A percentile compares a stretch with the other conserved stretches of the same genome.
phyloP scores from a whole-genome alignment of 306 rosid genomes.

The Castanospermum australe region DNA sequence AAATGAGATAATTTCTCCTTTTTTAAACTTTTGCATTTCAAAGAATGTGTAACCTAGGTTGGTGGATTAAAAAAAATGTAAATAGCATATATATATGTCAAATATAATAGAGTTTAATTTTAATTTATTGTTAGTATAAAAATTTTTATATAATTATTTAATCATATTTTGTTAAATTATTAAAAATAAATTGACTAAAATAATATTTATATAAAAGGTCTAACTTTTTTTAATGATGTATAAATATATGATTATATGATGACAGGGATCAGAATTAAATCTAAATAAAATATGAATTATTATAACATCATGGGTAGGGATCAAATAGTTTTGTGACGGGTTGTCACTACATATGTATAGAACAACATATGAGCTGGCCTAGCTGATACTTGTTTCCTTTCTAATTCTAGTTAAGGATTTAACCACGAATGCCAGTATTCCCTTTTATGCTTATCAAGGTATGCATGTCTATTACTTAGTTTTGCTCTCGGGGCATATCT shows the following conservation, averaged over 20 bases:
- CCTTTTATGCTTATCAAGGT: not conserved
- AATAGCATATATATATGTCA: not conserved
- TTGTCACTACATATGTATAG: not conserved
- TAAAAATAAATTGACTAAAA: too few relatives aligned
- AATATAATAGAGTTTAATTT: too few relatives aligned
- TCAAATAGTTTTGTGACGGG: slow-evolving; percentile 1
- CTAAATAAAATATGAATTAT: too few relatives aligned
- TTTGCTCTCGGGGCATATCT: not conserved
- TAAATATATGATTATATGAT: too few relatives aligned
- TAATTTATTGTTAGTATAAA: too few relatives aligned
- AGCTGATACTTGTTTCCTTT: not conserved
- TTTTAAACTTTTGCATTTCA: too few relatives aligned
- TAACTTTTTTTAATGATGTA: too few relatives aligned
- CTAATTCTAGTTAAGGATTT: not conserved
- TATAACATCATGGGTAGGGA: not conserved
- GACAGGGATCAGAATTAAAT: too few relatives aligned
- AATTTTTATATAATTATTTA: too few relatives aligned
- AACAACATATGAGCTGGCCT: slow-evolving; percentile 23
- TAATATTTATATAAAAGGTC: too few relatives aligned
- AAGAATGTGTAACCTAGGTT: not conserved
- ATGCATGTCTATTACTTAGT: not conserved
- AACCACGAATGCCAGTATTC: not conserved
- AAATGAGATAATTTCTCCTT: too few relatives aligned
- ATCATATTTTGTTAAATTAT: too few relatives aligned
- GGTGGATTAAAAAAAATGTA: not conserved